These are phyloP conservation scores for Xylaria castorea DNA, from an alignment of 495 filamentous ascomycete genomes.

Conservation along the genomic window DNA sequence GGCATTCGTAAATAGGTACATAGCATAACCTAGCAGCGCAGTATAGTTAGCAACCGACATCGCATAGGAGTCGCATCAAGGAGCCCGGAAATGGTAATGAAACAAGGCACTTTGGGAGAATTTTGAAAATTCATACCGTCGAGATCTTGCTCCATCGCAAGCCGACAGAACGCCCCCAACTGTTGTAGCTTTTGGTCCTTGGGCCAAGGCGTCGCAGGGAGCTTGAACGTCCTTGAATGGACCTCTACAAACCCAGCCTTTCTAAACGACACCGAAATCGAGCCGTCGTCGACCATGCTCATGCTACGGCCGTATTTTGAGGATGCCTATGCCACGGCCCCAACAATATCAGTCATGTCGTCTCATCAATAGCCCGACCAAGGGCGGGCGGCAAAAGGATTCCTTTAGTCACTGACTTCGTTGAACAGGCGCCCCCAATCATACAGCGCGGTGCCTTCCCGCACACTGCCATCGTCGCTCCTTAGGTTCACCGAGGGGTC, in stretches of 20 bases:
- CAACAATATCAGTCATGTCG: background rate
- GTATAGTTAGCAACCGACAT: background rate
- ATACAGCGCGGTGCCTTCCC: slow-evolving; percentile 28
- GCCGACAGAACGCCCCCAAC: slow-evolving; percentile 45
- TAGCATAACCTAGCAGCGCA: slow-evolving; percentile 31
- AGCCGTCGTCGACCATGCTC: slow-evolving; percentile 33
- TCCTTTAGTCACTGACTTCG: slow-evolving; percentile 21
- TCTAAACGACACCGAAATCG: slow-evolving; percentile 36
- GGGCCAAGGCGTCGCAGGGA: slow-evolving; percentile 60
- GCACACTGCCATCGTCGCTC: slow-evolving; percentile 39
- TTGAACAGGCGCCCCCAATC: slow-evolving; percentile 34
- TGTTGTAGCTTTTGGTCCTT: slow-evolving; percentile 56
- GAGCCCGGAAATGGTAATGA: background rate
- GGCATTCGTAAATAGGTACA: slow-evolving; percentile 36
- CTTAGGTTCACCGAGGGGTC: slow-evolving; percentile 33
- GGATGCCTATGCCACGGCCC: slow-evolving; percentile 15
- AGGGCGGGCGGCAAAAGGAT: background rate
- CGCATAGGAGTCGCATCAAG: background rate
- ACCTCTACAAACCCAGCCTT: slow-evolving; percentile 58
- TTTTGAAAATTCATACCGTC: slow-evolving; percentile 28
- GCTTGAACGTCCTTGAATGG: slow-evolving; percentile 54
- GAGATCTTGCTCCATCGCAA: slow-evolving; percentile 39
- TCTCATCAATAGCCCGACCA: background rate
- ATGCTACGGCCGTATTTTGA: slow-evolving; percentile 25
- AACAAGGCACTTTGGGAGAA: background rate